Percentiles rank a stretch among this genome's conserved stretches.
phyloP scores from a whole-genome alignment of 768 basidiomycete genomes.

The Pisolithus tinctorius region DNA sequence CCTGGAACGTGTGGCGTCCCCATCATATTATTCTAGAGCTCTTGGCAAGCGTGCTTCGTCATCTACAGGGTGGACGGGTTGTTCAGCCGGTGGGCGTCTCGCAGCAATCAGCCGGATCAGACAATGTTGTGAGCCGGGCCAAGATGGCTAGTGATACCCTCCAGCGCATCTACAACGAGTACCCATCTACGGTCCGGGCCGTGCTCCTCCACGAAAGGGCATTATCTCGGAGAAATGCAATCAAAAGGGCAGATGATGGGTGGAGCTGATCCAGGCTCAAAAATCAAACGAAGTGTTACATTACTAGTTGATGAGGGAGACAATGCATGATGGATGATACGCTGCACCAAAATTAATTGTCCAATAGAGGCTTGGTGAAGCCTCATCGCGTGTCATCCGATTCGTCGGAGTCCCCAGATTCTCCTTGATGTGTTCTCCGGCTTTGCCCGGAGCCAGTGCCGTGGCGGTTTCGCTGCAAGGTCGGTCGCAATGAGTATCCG shows the following conservation, averaged over 20 bases:
- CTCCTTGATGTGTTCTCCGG: constrained; percentile 48
- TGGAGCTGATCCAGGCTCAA: constrained; percentile 15
- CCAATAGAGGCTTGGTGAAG: constrained; percentile 7
- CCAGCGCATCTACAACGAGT: constrained; percentile 39
- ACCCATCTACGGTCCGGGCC: constrained; percentile 38
- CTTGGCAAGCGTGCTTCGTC: constrained; percentile 39
- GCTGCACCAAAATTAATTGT: constrained; percentile 7
- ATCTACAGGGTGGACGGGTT: constrained; percentile 44
- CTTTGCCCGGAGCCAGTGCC: constrained; percentile 53
- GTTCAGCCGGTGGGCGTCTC: constrained; percentile 35
- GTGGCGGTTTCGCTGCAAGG: constrained; percentile 69
- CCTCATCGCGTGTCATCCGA: constrained; percentile 46
- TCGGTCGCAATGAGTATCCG: constrained; percentile 18
- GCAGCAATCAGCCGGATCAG: constrained; percentile 15
- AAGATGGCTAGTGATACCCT: constrained; percentile 37
- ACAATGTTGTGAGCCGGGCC: constrained; percentile 14
- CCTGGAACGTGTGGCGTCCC: constrained; percentile 63
- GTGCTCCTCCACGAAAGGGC: constrained; percentile 30
- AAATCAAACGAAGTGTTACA: constrained; percentile 14
- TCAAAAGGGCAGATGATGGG: constrained; percentile 5
- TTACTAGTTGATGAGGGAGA: constrained; percentile 17
- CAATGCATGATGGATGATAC: constrained; percentile 16
- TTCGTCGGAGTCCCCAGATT: constrained; percentile 61
- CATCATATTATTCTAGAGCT: constrained; percentile 44
- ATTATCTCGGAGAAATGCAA: constrained; percentile 19